A percentile compares a stretch with the other conserved stretches of the same genome.
phyloP scores from a whole-genome alignment of 164 flowering plant species.

The Piper longum region DNA sequence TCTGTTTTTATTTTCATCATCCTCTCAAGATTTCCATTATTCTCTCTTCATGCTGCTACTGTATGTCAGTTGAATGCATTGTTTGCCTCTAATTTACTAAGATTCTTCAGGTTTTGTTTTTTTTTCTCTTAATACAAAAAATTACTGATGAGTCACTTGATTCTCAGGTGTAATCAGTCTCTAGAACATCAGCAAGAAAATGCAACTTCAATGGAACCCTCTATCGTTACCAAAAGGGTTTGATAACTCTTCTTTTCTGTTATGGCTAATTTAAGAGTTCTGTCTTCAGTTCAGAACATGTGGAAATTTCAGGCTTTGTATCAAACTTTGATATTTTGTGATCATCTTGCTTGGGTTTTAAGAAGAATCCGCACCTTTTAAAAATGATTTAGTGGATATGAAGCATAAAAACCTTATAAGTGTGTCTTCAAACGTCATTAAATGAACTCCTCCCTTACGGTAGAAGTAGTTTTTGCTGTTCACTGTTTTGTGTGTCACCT shows the following conservation, averaged over 20 bases:
- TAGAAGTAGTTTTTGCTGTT: too few relatives aligned
- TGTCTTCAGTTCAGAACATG: neutral
- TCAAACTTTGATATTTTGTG: neutral
- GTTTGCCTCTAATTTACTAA: too few relatives aligned
- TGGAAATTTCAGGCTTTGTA: neutral
- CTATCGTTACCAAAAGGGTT: conserved; percentile 36
- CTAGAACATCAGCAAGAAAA: conserved; percentile 16
- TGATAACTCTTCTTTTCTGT: neutral
- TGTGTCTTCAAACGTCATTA: too few relatives aligned
- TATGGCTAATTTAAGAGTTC: neutral
- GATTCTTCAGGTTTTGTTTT: too few relatives aligned
- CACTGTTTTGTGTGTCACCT: too few relatives aligned
- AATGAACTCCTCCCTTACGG: too few relatives aligned
- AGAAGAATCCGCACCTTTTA: neutral
- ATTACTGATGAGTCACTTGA: neutral
- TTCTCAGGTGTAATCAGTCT: conserved; percentile 18
- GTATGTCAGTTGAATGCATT: too few relatives aligned
- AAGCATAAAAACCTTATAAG: neutral
- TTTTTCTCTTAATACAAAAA: neutral
- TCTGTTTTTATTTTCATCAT: too few relatives aligned
- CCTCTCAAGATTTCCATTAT: too few relatives aligned
- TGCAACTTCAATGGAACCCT: conserved; percentile 14
- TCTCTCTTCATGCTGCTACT: too few relatives aligned
- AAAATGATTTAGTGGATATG: neutral
- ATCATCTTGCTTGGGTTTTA: neutral